These are phyloP conservation scores for Nissolia schottii DNA, from an alignment of 306 rosid genomes.

Conservation along the genomic window DNA sequence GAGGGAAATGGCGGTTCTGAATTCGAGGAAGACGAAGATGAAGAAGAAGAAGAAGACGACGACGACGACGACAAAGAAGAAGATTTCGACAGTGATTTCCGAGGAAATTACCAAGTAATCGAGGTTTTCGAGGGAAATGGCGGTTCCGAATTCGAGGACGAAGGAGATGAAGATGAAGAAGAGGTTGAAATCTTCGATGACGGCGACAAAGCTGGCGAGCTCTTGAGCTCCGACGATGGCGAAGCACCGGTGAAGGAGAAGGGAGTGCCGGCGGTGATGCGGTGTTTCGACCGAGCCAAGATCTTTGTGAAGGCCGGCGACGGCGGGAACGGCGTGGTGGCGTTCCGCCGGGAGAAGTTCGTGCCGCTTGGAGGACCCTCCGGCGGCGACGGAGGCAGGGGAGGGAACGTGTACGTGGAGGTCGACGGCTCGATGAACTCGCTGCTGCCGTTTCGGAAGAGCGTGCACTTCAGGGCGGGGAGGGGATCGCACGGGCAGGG, in stretches of 20 bases:
- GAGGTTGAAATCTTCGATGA: conserved; percentile 22
- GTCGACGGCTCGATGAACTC: conserved; percentile 82
- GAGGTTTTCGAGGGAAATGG: conserved; percentile 26
- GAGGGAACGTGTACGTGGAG: conserved; percentile 80
- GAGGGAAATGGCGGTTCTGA: background rate
- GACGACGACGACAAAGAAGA: background rate
- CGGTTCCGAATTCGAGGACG: conserved; percentile 6
- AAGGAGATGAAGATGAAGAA: conserved; percentile 3
- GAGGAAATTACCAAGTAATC: conserved; percentile 3
- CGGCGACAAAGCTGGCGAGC: background rate
- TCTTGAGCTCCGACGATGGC: conserved; percentile 3
- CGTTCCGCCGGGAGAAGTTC: conserved; percentile 85
- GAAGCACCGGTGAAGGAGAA: conserved; percentile 67
- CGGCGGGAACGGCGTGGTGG: conserved; percentile 90
- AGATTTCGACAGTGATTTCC: conserved; percentile 2
- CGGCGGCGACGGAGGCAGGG: conserved; percentile 91
- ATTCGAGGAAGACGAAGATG: conserved; percentile 25
- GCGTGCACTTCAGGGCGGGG: conserved; percentile 84
- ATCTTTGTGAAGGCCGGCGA: conserved; percentile 71
- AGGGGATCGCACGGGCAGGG: conserved; percentile 84
- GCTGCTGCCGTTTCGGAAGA: conserved; percentile 71
- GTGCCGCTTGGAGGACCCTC: conserved; percentile 94
- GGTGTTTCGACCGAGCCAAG: conserved; percentile 86
- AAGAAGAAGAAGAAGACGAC: background rate
- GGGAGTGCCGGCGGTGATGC: conserved; percentile 90